Base-by-base conservation (phyloP, 352 stramenopile species). In the Globisporangium orthogonon region DNA sequence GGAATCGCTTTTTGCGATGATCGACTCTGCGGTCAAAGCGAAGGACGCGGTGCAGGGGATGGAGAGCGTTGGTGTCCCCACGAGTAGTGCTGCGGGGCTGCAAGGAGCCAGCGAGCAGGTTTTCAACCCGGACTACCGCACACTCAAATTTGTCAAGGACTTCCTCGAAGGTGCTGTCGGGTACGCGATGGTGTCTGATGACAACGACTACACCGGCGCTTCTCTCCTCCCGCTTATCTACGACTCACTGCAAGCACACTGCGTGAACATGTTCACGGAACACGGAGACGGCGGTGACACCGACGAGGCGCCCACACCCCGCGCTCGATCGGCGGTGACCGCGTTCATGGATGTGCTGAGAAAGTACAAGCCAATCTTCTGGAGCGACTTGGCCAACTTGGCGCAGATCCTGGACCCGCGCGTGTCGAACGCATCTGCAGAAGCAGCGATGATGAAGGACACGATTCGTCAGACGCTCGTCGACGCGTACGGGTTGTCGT, bases 381-480 rank as follows among this genome's bases (percentile, higher is more conserved):
- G 52, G 52, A 51, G 49, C 52, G 23, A 50, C 29, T 58, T 39
- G 29, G 52, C 52, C 14, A 58, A 58, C 17, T 15, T 58, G 15
- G 52, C 52, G 40, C 52, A 58, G 52, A 58, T 58, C 52, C 41
- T 58, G 41, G 52, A 58, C 52, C 52, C 52, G 52, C 52, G 52
- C 37, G 17, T 58, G 37, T 49, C 52, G 30, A 58, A 58, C 44
- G 52, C 52, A 10, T 58, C 52, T 11, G 52, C 44, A 5, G 52
- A 58, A 28, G 52, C 52, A 28, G 28, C 50, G 7, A 29, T 41
- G 40, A 58, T 51, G 52, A 58, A 58, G 29, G 17, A 46, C 28
- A n/a, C 40, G 41, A 58, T 58, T 29, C 52, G 52, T 7, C 7
- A 35, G 37, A 41, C 3, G 11, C 37, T 41, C 11, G 37, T 41